Conservation (phyloP, 176 grass and related monocot genomes). For the Thalia dealbata region DNA sequence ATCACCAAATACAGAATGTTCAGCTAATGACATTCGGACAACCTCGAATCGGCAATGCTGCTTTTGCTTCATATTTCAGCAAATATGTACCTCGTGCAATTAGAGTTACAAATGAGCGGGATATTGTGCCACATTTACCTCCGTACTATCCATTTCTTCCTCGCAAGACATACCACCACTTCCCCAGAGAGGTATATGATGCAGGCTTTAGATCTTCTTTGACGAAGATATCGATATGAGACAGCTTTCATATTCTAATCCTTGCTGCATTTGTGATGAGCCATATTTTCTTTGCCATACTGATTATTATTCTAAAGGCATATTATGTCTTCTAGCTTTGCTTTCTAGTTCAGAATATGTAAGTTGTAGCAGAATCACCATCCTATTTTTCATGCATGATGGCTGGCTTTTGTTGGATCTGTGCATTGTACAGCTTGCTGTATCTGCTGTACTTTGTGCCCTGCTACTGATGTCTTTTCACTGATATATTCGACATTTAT, state of each 20-base stretch:
- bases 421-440: background rate
- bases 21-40: constrained; percentile 24
- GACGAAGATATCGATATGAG: no score
- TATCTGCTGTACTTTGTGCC: background rate
- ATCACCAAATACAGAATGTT: constrained; percentile 14
- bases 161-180: background rate
- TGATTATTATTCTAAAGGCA: no score
- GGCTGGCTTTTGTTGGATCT: no score
- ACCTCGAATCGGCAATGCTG: constrained; percentile 14
- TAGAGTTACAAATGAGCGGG: constrained; percentile 11
- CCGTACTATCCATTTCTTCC: constrained; percentile 2
- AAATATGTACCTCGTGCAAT: constrained; percentile 17
- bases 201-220: no score
- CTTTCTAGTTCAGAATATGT: no score
- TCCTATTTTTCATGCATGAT: no score
- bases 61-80: constrained; percentile 13
- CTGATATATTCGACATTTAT: background rate
- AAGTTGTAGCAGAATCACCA: no score
- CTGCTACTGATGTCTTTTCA: background rate
- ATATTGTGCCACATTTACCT: constrained; percentile 19
- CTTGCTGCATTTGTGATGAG: background rate
- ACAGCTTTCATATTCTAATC: no score
- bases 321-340: no score
- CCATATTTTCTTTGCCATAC: no score
- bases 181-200: constrained; percentile 17